Base-by-base conservation (phyloP, 140 eudicot genomes). In the Cichorium intybus region DNA sequence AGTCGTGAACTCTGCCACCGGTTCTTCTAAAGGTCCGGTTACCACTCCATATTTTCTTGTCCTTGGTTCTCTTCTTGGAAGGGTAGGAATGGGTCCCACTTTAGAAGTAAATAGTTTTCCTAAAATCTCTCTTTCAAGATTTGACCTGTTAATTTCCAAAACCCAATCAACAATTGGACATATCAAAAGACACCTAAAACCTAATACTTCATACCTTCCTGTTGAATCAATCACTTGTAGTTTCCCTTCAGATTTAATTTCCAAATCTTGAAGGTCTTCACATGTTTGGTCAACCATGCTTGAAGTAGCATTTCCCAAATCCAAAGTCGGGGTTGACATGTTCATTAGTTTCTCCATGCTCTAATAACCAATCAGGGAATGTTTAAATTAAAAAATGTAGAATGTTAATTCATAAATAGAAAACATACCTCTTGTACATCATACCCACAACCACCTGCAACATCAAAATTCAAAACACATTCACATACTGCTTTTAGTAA, bases 361-460 rank as follows among this genome's bases (percentile, higher is more conserved):
- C 97, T 90, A 75, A 29, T 62, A 56, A 24, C 55, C 67, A n/a
- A 66, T 66, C 53, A 50, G 26, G 50, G 47, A 11, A n/a, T 49
- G 31, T 69, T 51, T 75, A 3, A 37, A 41, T n/a, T n/a, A 7
- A 68, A 76, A 49, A 41, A 62, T 61, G 46, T 12, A 33, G 24
- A 35, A 66, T 49, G 60, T 50, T 23, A 21, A 62, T 21, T 41
- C 24, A 62, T 17, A 18, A 17, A 65, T 23, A 34, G 24, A 47
- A 37, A 56, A 56, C 85, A 7, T 72, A 84, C 97, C 87, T 74
- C 82, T 66, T 37, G 77, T 41, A 86, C 67, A 60, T 86, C 84
- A 60, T 90, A 86, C 24, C 97, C 97, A n/a, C 97, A 90, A 35
- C 75, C 80, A 62, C 92, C 97, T 90, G 97, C 77, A 81, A 71